phyloP scores from a whole-genome alignment of 2,329 filamentous ascomycete species.

The Talaromyces sp. region DNA sequence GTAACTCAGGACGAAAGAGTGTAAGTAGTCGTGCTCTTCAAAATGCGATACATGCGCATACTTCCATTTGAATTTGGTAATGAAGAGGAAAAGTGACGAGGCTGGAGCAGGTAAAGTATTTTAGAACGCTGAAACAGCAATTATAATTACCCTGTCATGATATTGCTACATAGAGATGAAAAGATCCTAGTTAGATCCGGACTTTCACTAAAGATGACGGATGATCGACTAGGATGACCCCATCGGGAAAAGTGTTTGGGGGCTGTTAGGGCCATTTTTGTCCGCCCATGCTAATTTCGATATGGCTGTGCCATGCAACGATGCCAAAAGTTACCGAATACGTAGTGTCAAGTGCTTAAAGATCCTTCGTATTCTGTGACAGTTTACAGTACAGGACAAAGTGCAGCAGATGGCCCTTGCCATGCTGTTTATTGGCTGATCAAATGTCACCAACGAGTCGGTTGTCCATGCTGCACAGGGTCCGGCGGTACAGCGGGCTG shows the following conservation, averaged over 20 bases:
- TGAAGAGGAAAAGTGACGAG: background rate
- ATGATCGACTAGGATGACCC: conserved; percentile 4
- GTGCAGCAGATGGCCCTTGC: background rate
- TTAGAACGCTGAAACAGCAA: background rate
- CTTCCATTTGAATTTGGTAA: background rate
- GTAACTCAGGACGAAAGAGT: background rate
- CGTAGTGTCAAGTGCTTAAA: background rate
- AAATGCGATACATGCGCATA: background rate
- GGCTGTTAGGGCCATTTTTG: conserved; percentile 5
- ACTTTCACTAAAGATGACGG: background rate
- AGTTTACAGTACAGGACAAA: background rate
- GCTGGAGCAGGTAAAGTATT: background rate
- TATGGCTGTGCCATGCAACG: background rate
- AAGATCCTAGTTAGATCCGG: background rate
- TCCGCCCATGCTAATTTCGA: background rate
- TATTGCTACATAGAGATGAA: background rate
- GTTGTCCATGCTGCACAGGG: too few relatives aligned
- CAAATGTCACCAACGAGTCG: background rate
- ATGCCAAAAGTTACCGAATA: background rate
- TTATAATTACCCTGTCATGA: background rate
- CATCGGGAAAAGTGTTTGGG: background rate
- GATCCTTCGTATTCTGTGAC: background rate
- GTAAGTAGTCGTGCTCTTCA: background rate
- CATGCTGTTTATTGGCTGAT: background rate
- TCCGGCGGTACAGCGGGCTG: too few relatives aligned